Base-by-base conservation (phyloP, 129 eudicot genomes). In the Flaveria ramosissima region DNA sequence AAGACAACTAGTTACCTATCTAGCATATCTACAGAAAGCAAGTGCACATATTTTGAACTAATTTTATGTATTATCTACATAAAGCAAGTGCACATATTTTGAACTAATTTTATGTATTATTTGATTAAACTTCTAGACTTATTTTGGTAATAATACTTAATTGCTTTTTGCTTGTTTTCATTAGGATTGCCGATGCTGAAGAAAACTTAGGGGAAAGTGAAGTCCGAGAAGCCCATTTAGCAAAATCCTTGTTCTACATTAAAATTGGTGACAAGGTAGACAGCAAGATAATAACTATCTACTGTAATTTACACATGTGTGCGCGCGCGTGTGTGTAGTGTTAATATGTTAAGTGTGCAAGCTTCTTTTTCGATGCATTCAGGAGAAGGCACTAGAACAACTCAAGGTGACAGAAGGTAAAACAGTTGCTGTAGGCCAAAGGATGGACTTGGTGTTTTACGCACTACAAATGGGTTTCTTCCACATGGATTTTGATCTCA, bases 201-300 rank as follows among this genome's bases (percentile, higher is more conserved):
- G 97, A 94, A 78, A 94, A 94, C 74, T 80, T 94, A 76, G 98
- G 98, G 48, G 98, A 94, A 83, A 94, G 97, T 86, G 98, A 94
- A 91, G 96, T 94, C 55, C 82, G 98, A 78, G 98, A 94, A 87
- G 98, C 98, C 75, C 96, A 94, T 87, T 77, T 94, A 61, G 98
- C 97, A 17, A 94, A 94, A 79, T 94, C 96, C 21, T 81, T 94
- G 77, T 94, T 88, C 83, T 94, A 73, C 85, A 86, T 94, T 23
- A 75, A 89, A 47, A 86, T 91, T 27, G 93, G 92, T 69, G 96
- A 94, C 83, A 87, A 94, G 92, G 79, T 80, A 79, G 63, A 48
- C 50, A 23, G 23, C 66, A 60, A 26, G 17, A 46, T 16, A 13
- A 60, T 19, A 39, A 11, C 30, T 65, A 1, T 5, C 65, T 21